Percentiles rank a stretch among this genome's conserved stretches.
phyloP scores from a whole-genome alignment of 176 grass and related monocot genomes.

The Ampelocalamus luodianensis region DNA sequence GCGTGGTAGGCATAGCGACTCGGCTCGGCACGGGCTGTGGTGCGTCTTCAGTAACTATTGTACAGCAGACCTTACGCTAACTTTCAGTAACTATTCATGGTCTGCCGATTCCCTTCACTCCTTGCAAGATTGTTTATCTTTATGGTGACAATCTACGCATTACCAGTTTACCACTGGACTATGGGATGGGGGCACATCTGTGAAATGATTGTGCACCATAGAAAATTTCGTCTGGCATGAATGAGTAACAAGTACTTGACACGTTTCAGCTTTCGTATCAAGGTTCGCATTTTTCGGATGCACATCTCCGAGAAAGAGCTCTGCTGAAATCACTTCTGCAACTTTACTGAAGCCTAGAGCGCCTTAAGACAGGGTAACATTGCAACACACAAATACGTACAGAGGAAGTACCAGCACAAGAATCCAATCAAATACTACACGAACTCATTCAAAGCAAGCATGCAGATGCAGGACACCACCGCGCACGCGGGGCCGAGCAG shows the following conservation, averaged over 20 bases:
- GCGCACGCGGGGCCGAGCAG: constrained; percentile 9
- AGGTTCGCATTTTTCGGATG: no score
- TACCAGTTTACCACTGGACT: no score
- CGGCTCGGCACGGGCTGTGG: no score
- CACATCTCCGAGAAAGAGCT: background rate
- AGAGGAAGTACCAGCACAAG: background rate
- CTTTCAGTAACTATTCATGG: background rate
- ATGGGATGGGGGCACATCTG: no score
- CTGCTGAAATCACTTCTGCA: background rate
- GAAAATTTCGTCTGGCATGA: background rate
- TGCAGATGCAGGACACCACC: constrained; percentile 29
- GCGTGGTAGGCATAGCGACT: no score
- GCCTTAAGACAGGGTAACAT: background rate
- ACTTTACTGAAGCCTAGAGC: constrained; percentile 6
- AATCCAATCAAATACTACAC: background rate
- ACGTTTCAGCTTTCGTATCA: background rate
- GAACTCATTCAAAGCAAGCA: constrained; percentile 34
- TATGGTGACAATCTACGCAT: background rate
- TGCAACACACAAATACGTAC: constrained; percentile 16
- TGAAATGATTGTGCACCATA: background rate
- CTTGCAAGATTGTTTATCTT: background rate
- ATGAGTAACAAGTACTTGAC: background rate
- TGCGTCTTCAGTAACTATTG: no score
- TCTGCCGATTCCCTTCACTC: background rate
- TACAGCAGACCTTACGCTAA: background rate